A percentile compares a stretch with the other conserved stretches of the same genome.
Conservation (phyloP, 257 asterid species). For the Rauvolfia tetraphylla region DNA sequence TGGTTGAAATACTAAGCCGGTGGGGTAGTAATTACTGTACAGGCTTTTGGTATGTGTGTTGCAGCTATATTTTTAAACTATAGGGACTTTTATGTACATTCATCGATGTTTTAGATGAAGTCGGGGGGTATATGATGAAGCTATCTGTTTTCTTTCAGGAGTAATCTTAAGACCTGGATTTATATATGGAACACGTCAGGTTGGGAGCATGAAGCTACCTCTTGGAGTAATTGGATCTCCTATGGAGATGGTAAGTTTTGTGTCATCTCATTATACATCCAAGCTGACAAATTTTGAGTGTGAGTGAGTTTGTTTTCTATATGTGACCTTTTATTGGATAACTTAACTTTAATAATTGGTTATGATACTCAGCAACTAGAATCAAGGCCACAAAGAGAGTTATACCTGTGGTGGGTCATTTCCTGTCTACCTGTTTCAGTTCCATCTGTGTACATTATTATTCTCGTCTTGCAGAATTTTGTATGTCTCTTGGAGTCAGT, state of each 20-base stretch:
- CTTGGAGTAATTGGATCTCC: conserved; percentile 91
- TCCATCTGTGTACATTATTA: not conserved
- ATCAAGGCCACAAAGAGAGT: not conserved
- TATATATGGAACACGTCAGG: conserved; percentile 85
- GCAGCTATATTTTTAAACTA: not conserved
- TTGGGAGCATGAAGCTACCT: conserved; percentile 83
- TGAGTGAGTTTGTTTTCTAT: not conserved
- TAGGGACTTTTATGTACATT: not conserved
- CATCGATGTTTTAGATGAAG: not conserved
- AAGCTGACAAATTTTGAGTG: not conserved
- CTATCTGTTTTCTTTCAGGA: conserved; percentile 41
- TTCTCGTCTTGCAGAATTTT: not conserved
- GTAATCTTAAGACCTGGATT: conserved; percentile 94
- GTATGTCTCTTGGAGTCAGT: not conserved
- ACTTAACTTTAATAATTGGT: not conserved
- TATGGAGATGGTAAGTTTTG: conserved; percentile 58
- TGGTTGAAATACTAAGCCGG: not conserved
- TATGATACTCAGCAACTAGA: not conserved
- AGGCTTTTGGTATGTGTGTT: not conserved
- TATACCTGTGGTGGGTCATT: not conserved
- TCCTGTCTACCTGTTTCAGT: not conserved
- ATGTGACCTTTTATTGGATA: not conserved
- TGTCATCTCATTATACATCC: not conserved
- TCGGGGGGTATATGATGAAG: conserved; percentile 1
- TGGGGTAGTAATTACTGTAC: not conserved